These are phyloP conservation scores for Pichia sp. DNA, from an alignment of 1,139 yeast species.

Conservation along the genomic window DNA sequence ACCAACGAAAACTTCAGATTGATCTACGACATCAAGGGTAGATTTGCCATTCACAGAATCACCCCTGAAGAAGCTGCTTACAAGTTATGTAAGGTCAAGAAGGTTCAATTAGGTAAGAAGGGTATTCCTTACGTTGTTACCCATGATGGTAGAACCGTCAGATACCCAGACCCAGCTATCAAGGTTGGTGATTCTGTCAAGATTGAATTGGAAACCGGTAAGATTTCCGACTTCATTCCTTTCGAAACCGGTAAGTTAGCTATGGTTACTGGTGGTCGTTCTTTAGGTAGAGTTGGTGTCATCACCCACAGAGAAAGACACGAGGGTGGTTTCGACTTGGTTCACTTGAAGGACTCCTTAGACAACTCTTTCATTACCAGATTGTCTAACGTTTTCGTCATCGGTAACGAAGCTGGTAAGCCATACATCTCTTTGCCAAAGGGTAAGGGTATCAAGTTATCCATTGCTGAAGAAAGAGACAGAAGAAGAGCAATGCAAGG, in stretches of 20 bases:
- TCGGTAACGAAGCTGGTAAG: constrained; percentile 92
- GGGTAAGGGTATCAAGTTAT: constrained; percentile 99
- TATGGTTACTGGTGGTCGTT: constrained; percentile 99
- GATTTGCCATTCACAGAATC: constrained; percentile 99
- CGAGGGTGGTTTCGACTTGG: constrained; percentile 99
- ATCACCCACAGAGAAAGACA: constrained; percentile 98
- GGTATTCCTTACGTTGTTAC: constrained; percentile 97
- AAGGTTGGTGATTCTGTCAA: constrained; percentile 96
- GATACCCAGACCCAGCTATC: constrained; percentile 98
- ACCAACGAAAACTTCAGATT: constrained; percentile 99
- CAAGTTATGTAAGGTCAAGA: constrained; percentile 97
- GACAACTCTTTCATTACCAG: constrained; percentile 99
- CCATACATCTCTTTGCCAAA: constrained; percentile 97
- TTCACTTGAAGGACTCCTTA: constrained; percentile 94
- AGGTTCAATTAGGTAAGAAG: constrained; percentile 96
- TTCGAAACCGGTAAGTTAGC: constrained; percentile 94
- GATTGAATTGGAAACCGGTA: constrained; percentile 93
- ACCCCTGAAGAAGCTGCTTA: constrained; percentile 97
- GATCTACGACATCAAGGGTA: constrained; percentile 96
- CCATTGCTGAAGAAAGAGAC: constrained; percentile 99
- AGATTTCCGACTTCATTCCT: constrained; percentile 85
- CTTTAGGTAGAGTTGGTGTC: constrained; percentile 99
- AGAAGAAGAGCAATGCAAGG: constrained; percentile 81
- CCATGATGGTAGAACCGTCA: constrained; percentile 99
- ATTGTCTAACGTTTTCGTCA: constrained; percentile 91